Evolutionary conservation across 768 basidiomycete species (phyloP).

Genomic region (Lactarius vividus): DNA sequence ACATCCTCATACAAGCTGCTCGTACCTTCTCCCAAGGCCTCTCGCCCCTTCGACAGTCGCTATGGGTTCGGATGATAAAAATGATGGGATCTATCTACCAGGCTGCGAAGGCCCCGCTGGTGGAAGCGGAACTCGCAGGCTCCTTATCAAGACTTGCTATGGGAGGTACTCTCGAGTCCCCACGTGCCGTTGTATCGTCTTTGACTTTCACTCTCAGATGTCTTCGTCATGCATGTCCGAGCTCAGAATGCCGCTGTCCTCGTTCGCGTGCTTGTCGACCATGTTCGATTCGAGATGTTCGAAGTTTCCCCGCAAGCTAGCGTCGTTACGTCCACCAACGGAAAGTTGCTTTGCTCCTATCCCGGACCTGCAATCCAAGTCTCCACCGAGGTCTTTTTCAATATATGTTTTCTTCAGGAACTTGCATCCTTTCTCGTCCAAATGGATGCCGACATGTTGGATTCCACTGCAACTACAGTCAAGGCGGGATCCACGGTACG

Average conservation of each 20-base stretch:
- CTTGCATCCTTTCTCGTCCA: background rate
- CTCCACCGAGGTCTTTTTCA: constrained; percentile 20
- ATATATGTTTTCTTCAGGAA: background rate
- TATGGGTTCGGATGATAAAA: constrained; percentile 8
- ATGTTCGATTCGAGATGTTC: constrained; percentile 33
- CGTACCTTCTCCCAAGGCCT: background rate
- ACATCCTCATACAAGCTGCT: constrained; percentile 9
- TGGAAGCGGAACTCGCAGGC: background rate
- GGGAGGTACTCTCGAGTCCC: background rate
- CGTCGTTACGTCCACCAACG: constrained; percentile 38
- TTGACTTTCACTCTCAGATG: background rate
- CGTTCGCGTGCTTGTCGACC: background rate
- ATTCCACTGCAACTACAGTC: background rate
- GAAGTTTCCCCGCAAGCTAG: constrained; percentile 41
- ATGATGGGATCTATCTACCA: background rate
- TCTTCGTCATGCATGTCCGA: constrained; percentile 9
- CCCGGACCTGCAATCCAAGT: constrained; percentile 45
- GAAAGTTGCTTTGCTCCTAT: constrained; percentile 32
- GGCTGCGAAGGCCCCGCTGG: background rate
- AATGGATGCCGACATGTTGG: background rate
- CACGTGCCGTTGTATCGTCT: background rate
- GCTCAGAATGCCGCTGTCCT: constrained; percentile 17
- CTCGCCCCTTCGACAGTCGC: background rate
- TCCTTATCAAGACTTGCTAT: background rate
- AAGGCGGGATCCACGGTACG: constrained; percentile 27